Evolutionary conservation across 2,329 filamentous ascomycete species (phyloP).

Genomic region (Juglanconis oblonga): DNA sequence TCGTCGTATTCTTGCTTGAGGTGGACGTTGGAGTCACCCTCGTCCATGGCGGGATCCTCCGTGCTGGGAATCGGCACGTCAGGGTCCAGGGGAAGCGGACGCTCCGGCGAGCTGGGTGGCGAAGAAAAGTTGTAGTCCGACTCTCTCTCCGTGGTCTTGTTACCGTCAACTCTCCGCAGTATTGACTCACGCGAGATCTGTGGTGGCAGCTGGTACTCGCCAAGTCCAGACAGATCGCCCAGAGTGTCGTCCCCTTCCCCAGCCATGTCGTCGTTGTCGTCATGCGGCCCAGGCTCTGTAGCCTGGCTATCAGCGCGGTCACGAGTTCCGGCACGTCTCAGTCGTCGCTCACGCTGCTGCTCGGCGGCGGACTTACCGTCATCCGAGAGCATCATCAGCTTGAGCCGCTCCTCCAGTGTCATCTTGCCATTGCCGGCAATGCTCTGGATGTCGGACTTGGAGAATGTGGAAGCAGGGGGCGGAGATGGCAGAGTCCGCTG

Average conservation of each 20-base stretch:
- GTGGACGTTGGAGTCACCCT: constrained; percentile 56
- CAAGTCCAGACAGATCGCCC: constrained; percentile 46
- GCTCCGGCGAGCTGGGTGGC: constrained; percentile 56
- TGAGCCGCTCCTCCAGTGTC: constrained; percentile 80
- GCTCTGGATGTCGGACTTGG: constrained; percentile 75
- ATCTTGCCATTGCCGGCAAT: constrained; percentile 69
- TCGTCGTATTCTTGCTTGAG: constrained; percentile 50
- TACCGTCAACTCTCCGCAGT: constrained; percentile 77
- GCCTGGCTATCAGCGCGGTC: constrained; percentile 37
- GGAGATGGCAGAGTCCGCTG: constrained; percentile 71
- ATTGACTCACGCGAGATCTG: constrained; percentile 94
- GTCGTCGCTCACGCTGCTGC: constrained; percentile 65
- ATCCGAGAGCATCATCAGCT: constrained; percentile 83
- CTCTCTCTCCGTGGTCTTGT: constrained; percentile 51
- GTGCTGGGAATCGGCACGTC: constrained; percentile 88
- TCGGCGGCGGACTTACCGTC: constrained; percentile 62
- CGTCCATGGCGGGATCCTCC: constrained; percentile 65
- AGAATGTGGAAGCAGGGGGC: constrained; percentile 61
- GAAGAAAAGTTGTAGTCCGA: constrained; percentile 65
- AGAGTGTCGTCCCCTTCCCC: constrained; percentile 58
- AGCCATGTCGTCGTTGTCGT: constrained; percentile 36
- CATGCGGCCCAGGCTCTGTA: constrained; percentile 38
- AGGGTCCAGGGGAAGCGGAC: constrained; percentile 68
- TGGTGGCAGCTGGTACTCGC: constrained; percentile 65
- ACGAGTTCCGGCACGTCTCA: constrained; percentile 58